Percentiles rank a stretch among this genome's conserved stretches.
These are phyloP conservation scores for Phytopythium boreale DNA, from an alignment of 352 stramenopile genomes.

Conservation along the genomic window DNA sequence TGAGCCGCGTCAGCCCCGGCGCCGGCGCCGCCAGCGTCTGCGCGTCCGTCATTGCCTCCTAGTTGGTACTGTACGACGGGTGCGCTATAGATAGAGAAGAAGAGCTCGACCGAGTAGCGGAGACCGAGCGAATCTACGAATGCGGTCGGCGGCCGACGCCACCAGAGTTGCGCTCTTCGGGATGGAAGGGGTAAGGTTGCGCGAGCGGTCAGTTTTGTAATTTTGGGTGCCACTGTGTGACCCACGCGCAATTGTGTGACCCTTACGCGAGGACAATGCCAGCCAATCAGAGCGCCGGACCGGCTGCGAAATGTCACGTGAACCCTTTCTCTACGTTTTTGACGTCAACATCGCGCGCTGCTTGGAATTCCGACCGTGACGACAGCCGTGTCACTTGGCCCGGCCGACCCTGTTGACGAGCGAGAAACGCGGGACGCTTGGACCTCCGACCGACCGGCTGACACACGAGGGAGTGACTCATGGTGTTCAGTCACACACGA, in stretches of 20 bases:
- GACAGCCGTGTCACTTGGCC: not conserved
- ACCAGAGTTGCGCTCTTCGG: not conserved
- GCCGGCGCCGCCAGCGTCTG: slow-evolving; percentile 12
- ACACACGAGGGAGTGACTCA: too few relatives aligned
- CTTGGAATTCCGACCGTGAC: not conserved
- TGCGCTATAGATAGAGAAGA: slow-evolving; percentile 7
- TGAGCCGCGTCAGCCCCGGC: slow-evolving; percentile 19
- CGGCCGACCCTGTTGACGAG: not conserved
- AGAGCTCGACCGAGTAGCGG: not conserved
- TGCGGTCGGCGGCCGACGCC: not conserved
- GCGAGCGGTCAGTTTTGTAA: not conserved
- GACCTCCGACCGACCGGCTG: too few relatives aligned
- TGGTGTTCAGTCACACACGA: too few relatives aligned
- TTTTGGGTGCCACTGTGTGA: not conserved
- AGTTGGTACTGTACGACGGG: too few relatives aligned
- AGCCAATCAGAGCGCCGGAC: not conserved
- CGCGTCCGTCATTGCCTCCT: slow-evolving; percentile 19
- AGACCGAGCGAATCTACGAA: not conserved
- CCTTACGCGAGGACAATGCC: too few relatives aligned
- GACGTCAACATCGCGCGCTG: slow-evolving; percentile 2
- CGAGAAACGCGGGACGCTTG: too few relatives aligned
- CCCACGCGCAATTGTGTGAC: not conserved
- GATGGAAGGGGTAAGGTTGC: not conserved
- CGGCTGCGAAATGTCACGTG: not conserved
- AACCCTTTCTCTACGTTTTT: not conserved